Conservation (phyloP, 1,284 basidiomycete genomes). For the Moniliella sp. region DNA sequence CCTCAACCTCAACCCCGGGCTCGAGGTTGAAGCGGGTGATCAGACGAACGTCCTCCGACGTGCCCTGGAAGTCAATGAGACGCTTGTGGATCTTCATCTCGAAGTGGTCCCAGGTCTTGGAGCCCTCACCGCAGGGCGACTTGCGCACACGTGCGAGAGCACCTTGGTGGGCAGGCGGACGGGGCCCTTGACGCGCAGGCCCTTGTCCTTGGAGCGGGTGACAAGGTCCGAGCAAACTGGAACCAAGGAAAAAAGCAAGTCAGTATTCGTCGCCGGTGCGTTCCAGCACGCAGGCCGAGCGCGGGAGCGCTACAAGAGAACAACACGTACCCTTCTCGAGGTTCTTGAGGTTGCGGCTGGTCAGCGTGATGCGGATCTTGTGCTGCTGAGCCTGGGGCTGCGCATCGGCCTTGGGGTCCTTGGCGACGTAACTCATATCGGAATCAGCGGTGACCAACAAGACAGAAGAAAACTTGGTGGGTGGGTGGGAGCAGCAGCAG, state of each 20-base stretch:
- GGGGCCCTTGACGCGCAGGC: conserved; percentile 95
- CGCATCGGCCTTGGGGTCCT: conserved; percentile 58
- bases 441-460: conserved; percentile 38
- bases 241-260: conserved; percentile 3
- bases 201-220: conserved; percentile 98
- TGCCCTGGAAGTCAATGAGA: conserved; percentile 93
- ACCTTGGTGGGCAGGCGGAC: conserved; percentile 97
- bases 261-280: conserved; percentile 5
- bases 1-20: conserved; percentile 96
- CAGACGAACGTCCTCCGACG: conserved; percentile 98
- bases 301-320: too few relatives aligned
- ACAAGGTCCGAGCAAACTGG: conserved; percentile 88
- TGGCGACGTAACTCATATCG: conserved; percentile 98
- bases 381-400: conserved; percentile 74
- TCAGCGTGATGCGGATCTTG: conserved; percentile 98
- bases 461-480: too few relatives aligned
- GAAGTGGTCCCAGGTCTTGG: conserved; percentile 98
- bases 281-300: too few relatives aligned
- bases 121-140: conserved; percentile 67
- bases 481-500: too few relatives aligned
- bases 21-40: conserved; percentile 97
- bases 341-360: conserved; percentile 90
- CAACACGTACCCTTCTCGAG: conserved; percentile 99
- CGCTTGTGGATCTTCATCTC: conserved; percentile 99
- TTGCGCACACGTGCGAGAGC: conserved; percentile 82